Percentiles rank a stretch among this genome's conserved stretches.
phyloP scores from a whole-genome alignment of 2,329 filamentous ascomycete species.

The Microthyrium microscopicum region DNA sequence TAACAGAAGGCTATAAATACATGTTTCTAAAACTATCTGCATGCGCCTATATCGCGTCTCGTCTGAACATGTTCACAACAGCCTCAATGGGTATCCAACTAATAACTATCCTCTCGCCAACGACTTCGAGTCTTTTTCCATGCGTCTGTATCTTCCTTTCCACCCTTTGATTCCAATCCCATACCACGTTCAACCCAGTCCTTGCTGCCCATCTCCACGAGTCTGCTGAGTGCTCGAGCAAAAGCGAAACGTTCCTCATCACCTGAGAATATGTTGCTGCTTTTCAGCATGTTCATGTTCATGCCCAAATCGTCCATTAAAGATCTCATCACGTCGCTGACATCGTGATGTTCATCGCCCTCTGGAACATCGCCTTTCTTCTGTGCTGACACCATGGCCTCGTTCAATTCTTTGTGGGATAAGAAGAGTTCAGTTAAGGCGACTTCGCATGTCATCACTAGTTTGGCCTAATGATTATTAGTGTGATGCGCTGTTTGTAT shows the following conservation, averaged over 20 bases:
- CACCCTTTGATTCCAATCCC: conserved; percentile 45
- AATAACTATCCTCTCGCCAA: conserved; percentile 40
- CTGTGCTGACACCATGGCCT: conserved; percentile 26
- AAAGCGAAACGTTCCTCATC: conserved; percentile 97
- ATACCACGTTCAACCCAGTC: conserved; percentile 82
- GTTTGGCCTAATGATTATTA: conserved; percentile 53
- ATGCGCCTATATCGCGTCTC: no score
- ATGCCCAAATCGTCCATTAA: conserved; percentile 79
- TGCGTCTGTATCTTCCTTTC: conserved; percentile 46
- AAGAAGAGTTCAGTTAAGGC: conserved; percentile 77
- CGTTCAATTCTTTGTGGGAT: conserved; percentile 35
- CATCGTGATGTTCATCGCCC: conserved; percentile 30
- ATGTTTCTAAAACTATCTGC: no score
- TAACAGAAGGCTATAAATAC: no score
- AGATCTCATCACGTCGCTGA: conserved; percentile 56
- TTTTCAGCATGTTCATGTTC: conserved; percentile 71
- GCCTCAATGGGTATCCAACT: no score
- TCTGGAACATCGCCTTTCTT: conserved; percentile 23
- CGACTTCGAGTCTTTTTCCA: conserved; percentile 49
- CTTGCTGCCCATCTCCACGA: conserved; percentile 84
- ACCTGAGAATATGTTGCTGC: conserved; percentile 72
- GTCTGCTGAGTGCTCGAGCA: conserved; percentile 64
- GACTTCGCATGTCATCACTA: conserved; percentile 80
- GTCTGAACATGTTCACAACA: no score
- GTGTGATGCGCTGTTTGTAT: conserved; percentile 1